Evolutionary conservation across 139 green algal genomes (phyloP), one percentile per base, ranked within the genome.

Genomic region (Deuterostichococcus epilithicus): DNA sequence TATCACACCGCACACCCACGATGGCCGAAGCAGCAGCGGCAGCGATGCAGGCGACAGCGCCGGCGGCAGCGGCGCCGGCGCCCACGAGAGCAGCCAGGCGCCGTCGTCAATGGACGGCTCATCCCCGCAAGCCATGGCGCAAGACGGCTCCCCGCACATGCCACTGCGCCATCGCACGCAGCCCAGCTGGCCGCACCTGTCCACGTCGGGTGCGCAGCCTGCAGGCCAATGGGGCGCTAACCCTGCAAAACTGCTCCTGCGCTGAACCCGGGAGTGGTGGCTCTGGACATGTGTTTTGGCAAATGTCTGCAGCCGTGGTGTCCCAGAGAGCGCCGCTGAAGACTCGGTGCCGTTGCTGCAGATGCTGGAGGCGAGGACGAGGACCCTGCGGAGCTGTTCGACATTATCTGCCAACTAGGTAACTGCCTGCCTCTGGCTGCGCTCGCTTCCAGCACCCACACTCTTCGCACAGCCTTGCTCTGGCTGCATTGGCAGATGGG

Each of bases 371-470:
- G 8, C 18, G 70, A 72, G 33, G 77, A 77, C 70, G 60, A 77
- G 33, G 77, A 81, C 44, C 72, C 72, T 33, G 65, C 65, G 36
- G 69, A 68, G 6, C 74, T 65, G 28, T 82, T 82, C 65, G 78
- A 82, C 33, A 35, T 82, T 34, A 35, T 78, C 10, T 36, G 60
- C 5, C 78, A 82, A 66, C 78, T 82, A 60, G 78, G 78, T 78
- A 1, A 37, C 26, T 70, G 23, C 15, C 65, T 28, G 34, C 65
- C 65, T n/a, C n/a, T n/a, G 18, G 45, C 65, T 70, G 65, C 65
- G 3, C 8, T 44, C 39, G 59, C 37, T 75, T 73, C 68, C 20
- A n/a, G 23, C 1, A 26, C 68, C 32, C 32, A 44, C 33, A 47
- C 68, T 47, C 26, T 20, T 10, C 63, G 8, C 20, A 18, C 22